These are phyloP conservation scores for Sporothrix dimorphospora DNA, from an alignment of 2,329 filamentous ascomycete genomes.

Conservation along the genomic window DNA sequence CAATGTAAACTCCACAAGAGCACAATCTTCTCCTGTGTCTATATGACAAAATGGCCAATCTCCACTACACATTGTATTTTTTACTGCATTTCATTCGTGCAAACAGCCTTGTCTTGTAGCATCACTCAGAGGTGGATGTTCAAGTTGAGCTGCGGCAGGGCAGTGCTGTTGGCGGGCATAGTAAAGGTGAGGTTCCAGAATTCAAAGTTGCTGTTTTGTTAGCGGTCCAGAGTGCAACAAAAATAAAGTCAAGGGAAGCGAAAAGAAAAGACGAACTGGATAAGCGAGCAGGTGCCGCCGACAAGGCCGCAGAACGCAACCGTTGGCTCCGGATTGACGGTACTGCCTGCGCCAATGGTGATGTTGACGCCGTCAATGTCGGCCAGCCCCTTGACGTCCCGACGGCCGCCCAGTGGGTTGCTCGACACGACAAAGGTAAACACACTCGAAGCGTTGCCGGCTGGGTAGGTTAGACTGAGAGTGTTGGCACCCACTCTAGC, in stretches of 20 bases:
- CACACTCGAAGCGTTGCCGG: slow-evolving; percentile 51
- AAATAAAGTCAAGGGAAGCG: not conserved
- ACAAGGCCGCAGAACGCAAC: slow-evolving; percentile 49
- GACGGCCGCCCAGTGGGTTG: slow-evolving; percentile 44
- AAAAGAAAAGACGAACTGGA: slow-evolving; percentile 32
- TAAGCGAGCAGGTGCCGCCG: slow-evolving; percentile 40
- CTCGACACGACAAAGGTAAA: slow-evolving; percentile 57
- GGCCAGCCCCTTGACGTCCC: slow-evolving; percentile 49
- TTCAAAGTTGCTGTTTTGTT: slow-evolving; percentile 46
- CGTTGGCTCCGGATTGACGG: slow-evolving; percentile 45
- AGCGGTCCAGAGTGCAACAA: not conserved
- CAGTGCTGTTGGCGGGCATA: slow-evolving; percentile 41
- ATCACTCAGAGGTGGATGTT: slow-evolving; percentile 9
- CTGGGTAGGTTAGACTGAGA: slow-evolving; percentile 58
- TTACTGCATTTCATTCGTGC: too few species aligned
- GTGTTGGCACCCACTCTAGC: slow-evolving; percentile 46
- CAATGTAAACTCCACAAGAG: too few species aligned
- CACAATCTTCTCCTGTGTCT: too few species aligned
- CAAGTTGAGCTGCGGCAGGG: slow-evolving; percentile 27
- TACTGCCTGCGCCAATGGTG: slow-evolving; percentile 46
- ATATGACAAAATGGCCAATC: too few species aligned
- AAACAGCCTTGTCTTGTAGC: not conserved
- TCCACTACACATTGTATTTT: not conserved
- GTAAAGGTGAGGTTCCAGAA: slow-evolving; percentile 52
- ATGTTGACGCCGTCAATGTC: slow-evolving; percentile 55